Base-by-base conservation (phyloP, 2,329 filamentous ascomycete genomes). In the Penicillium hesseltinei region DNA sequence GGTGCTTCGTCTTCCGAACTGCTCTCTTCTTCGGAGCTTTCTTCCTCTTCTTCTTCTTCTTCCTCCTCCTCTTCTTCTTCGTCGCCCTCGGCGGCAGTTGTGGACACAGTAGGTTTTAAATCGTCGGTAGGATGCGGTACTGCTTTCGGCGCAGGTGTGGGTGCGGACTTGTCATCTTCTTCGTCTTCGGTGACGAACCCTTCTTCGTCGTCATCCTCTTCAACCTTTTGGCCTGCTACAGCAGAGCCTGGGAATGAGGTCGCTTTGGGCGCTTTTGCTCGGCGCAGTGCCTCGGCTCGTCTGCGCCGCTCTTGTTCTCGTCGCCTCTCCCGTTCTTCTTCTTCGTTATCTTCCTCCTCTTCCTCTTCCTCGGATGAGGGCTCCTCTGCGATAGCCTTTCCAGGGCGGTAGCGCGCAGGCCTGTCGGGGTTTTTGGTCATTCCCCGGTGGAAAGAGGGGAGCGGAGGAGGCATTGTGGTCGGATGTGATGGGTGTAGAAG, bases 351-450 rank as follows among this genome's bases (percentile, higher is more conserved):
- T 51, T 77, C 72, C 47, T 82, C 78, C 10, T 79, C 78, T 25
- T 82, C 81, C 2, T 82, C 79, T 43, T 84, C 80, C 54, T 80
- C 79, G 3, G 77, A 77, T 3, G 77, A 80, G 4, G 71, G 69
- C 53, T 80, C 77, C 54, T 82, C 79, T 15, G 75, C 74, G 38
- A 80, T 67, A 50, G 88, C 80, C 75, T 97, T 97, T 64, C 94
- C 93, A 17, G 93, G 88, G 57, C 92, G 87, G 69, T 97, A 89
- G 56, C 94, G 89, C 65, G 87, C 64, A 25, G 91, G 90, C 72
- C 87, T 87, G 57, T 88, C 78, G 4, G 91, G 92, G 71, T 97
- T 96, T 61, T 92, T 92, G 62, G 93, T 97, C 90, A 97, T 96
- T 69, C 90, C 89, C 59, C 76, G 73, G 58, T 75, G 73, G 21